phyloP scores from a whole-genome alignment of 1,139 yeast genomes.

The Saccharomyces pastorianus region DNA sequence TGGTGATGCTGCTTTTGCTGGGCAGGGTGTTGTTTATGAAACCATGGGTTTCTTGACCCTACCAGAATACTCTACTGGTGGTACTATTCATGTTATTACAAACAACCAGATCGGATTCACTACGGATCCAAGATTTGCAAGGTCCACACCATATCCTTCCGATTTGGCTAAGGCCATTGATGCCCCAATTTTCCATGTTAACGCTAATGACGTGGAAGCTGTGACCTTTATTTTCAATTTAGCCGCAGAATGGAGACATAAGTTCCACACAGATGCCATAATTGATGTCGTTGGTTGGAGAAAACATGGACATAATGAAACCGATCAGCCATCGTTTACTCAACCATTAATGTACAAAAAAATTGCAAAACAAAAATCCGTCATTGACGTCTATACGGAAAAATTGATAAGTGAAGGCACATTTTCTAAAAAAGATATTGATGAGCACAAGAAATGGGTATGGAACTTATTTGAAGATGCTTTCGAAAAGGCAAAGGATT shows the following conservation, averaged over 20 bases:
- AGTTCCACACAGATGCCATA: constrained; percentile 91
- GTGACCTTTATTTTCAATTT: constrained; percentile 83
- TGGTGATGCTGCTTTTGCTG: constrained; percentile 99
- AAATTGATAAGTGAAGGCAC: constrained; percentile 79
- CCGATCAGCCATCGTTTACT: constrained; percentile 97
- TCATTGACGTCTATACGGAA: constrained; percentile 75
- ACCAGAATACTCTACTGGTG: constrained; percentile 97
- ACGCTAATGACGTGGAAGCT: constrained; percentile 96
- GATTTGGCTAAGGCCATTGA: constrained; percentile 94
- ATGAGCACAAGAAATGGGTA: constrained; percentile 96
- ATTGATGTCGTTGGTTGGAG: constrained; percentile 97
- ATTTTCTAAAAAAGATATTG: constrained; percentile 81
- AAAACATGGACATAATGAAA: constrained; percentile 97
- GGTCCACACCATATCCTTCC: constrained; percentile 97
- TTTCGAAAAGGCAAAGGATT: constrained; percentile 78
- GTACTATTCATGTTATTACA: constrained; percentile 90
- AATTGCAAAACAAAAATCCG: constrained; percentile 82
- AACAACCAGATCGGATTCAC: constrained; percentile 99
- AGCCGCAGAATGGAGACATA: constrained; percentile 98
- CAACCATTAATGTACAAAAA: constrained; percentile 95
- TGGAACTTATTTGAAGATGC: constrained; percentile 92
- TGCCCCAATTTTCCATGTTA: constrained; percentile 98
- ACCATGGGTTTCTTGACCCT: constrained; percentile 90
- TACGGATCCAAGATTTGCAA: constrained; percentile 93
- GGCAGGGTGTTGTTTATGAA: constrained; percentile 98